Evolutionary conservation across 2,329 filamentous ascomycete species (phyloP), one percentile per base, ranked within the genome.

Genomic region (Chaetomium strumarium): DNA sequence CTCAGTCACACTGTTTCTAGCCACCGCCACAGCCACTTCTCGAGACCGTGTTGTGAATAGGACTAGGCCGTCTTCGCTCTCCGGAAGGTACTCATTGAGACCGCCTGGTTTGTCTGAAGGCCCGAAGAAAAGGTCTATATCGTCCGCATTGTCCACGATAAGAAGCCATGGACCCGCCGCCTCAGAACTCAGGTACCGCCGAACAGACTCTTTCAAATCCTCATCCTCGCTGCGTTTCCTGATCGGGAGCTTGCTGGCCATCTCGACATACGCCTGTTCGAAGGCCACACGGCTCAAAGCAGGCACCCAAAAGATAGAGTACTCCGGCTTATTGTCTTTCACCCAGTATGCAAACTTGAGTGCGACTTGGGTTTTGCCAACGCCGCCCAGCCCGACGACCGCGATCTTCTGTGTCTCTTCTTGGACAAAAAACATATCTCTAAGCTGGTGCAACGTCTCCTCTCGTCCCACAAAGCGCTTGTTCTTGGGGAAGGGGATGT

Each of bases 151-250:
- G 45, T 73, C 68, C 6, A 75, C 55, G 2, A 75, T 59, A 1
- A 75, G 56, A 36, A 75, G 58, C 72, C 69, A 75, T 33, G 55
- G 61, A 7, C 68, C 65, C 0, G 60, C 50, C 3, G 45, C 51
- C n/a, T 62, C 56, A 0, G 61, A 65, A 38, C 55, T 62, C 0
- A 72, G 58, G 17, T 67, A 57, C 3, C 47, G 43, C 12, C 79
- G 72, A 60, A 87, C 81, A 67, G 81, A 75, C 58, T 84, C 79
- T 49, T 78, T 76, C 36, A 82, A 61, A 55, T 87, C 83, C 43
- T 71, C 68, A 54, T 81, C 80, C 47, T 78, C 69, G 7, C 58
- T 59, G 43, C 75, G 75, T 2, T 77, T 69, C 12, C 70, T 37
- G 7, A 69, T 57, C 0, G 52, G 41, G 12, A 74, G 61, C 58